These are phyloP conservation scores for Xylariaceae sp. DNA, from an alignment of 2,329 filamentous ascomycete species.

Conservation along the genomic window DNA sequence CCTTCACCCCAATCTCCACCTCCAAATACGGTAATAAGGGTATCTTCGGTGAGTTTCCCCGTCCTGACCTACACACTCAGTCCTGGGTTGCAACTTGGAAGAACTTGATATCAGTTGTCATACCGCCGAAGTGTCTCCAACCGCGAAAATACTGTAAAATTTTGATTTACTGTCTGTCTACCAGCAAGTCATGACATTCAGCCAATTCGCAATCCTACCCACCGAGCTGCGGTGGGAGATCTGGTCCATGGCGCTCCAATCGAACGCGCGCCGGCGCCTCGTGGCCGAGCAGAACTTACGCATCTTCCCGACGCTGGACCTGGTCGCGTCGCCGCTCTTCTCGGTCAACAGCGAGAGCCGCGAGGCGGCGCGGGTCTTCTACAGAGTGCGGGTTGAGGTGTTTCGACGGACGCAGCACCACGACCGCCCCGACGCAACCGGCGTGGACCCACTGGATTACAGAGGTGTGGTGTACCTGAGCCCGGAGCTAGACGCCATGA, in stretches of 20 bases:
- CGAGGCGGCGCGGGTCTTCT: conserved; percentile 7
- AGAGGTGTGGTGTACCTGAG: conserved; percentile 11
- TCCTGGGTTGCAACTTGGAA: too few species aligned
- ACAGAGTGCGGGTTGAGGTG: conserved; percentile 11
- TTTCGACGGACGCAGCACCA: conserved; percentile 1
- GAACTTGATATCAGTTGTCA: too few species aligned
- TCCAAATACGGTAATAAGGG: too few species aligned
- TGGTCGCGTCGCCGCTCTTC: conserved; percentile 11
- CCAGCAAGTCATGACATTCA: too few species aligned
- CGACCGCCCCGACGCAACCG: neutral
- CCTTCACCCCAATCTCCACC: too few species aligned
- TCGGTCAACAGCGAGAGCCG: conserved; percentile 16
- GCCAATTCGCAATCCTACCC: neutral
- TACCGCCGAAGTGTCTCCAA: too few species aligned
- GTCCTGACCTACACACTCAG: too few species aligned
- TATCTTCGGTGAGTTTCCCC: too few species aligned
- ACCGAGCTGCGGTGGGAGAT: conserved; percentile 16
- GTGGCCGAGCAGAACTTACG: conserved; percentile 14
- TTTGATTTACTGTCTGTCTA: neutral
- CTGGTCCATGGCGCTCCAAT: conserved; percentile 10
- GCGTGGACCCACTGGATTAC: neutral
- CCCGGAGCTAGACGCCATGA: conserved; percentile 9
- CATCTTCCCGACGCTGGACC: conserved; percentile 13
- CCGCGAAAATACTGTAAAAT: too few species aligned
- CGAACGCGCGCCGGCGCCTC: conserved; percentile 8